A percentile compares a stretch with the other conserved stretches of the same genome.
These are phyloP conservation scores for Diaporthe batatas DNA, from an alignment of 2,329 filamentous ascomycete genomes.

Conservation along the genomic window DNA sequence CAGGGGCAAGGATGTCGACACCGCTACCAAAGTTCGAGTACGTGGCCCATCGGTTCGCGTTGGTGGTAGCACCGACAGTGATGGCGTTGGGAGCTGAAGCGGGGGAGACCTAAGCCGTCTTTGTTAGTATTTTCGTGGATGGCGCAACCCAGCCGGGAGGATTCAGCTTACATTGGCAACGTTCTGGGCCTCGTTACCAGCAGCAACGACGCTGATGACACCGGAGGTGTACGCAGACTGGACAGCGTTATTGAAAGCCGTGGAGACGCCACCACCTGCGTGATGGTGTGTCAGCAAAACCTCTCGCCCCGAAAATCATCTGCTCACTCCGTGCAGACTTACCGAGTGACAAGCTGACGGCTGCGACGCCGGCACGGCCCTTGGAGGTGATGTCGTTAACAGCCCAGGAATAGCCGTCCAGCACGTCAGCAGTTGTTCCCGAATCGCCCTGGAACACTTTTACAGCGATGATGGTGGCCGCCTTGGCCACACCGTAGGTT, in stretches of 20 bases:
- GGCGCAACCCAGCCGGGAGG: accelerated
- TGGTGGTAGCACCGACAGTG: constrained; percentile 57
- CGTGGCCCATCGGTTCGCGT: constrained; percentile 50
- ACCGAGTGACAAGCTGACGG: constrained; percentile 27
- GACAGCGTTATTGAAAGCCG: constrained; percentile 55
- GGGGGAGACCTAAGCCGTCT: constrained; percentile 47
- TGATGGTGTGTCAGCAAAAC: not conserved
- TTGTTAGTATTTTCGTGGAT: not conserved
- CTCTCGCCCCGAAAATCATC: accelerated
- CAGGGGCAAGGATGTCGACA: constrained; percentile 62
- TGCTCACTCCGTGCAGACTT: not conserved
- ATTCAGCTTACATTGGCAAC: constrained; percentile 44
- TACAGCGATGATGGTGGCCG: constrained; percentile 49
- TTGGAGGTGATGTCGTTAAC: constrained; percentile 44
- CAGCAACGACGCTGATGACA: constrained; percentile 58
- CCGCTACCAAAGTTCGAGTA: constrained; percentile 62
- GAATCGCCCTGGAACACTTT: constrained; percentile 48
- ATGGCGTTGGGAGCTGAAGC: constrained; percentile 55
- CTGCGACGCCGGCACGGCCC: constrained; percentile 5
- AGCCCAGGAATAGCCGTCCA: constrained; percentile 46
- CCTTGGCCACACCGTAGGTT: constrained; percentile 52
- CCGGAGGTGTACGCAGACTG: constrained; percentile 51
- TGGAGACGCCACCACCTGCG: constrained; percentile 37
- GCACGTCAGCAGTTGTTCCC: constrained; percentile 38
- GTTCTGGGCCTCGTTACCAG: constrained; percentile 55